These are phyloP conservation scores for Cytidiella melzeri DNA, from an alignment of 768 basidiomycete species.

Conservation along the genomic window DNA sequence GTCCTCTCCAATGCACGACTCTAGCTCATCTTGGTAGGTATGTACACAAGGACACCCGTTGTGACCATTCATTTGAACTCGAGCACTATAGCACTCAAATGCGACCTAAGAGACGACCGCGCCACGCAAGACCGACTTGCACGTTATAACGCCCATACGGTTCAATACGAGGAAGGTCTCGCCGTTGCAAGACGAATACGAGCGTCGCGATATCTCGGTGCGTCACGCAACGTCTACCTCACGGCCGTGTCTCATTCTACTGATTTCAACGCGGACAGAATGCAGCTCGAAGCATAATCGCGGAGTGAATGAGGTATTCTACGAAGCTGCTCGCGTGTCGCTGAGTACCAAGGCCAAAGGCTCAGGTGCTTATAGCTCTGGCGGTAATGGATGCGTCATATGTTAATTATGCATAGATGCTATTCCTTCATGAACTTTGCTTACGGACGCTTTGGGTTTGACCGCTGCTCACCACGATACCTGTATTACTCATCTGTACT, in stretches of 20 bases:
- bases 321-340: constrained; percentile 85
- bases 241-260: background rate
- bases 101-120: constrained; percentile 87
- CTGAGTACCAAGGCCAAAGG: constrained; percentile 70
- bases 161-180: constrained; percentile 91
- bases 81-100: constrained; percentile 70
- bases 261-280: constrained; percentile 42
- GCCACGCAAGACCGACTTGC: constrained; percentile 65
- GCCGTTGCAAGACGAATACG: constrained; percentile 86
- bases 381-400: constrained; percentile 42
- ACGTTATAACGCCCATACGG: constrained; percentile 61
- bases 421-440: background rate
- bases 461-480: background rate
- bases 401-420: no score
- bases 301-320: constrained; percentile 89
- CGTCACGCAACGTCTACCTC: constrained; percentile 17
- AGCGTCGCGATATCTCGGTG: constrained; percentile 88
- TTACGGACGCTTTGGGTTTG: background rate
- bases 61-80: background rate
- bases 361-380: constrained; percentile 32
- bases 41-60: constrained; percentile 24
- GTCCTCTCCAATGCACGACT: no score
- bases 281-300: constrained; percentile 97
- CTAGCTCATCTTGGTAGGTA: constrained; percentile 85
- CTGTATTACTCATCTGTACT: background rate